Base-by-base conservation (phyloP, 2,329 filamentous ascomycete genomes). In the Colletotrichum graminicola region DNA sequence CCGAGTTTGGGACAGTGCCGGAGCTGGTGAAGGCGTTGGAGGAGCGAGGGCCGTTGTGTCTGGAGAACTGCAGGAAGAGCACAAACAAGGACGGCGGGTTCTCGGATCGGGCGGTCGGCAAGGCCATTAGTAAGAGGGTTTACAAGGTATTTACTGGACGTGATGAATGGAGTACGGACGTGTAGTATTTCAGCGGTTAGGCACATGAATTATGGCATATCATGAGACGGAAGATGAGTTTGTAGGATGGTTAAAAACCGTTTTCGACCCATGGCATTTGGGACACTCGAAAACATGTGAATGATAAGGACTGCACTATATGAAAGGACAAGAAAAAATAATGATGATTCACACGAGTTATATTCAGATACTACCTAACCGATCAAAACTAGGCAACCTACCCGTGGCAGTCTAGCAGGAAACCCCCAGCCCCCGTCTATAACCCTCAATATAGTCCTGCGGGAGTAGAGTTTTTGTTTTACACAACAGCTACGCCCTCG, bases 51-150 rank as follows among this genome's bases (percentile, higher is more conserved):
- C 90, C 90, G 7, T 77, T 85, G 8, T 84, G 87, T 56, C 79
- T 95, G n/a, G 89, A 92, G 76, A 84, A 87, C 63, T 87, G 93
- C 36, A 82, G 81, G 41, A 90, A 88, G 80, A 84, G 83, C 62
- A 84, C 86, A 0, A 91, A 90, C 75, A 86, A 82, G 73, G 86
- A 91, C 60, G 90, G 90, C 0, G 85, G 84, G 3, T 79, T 85
- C 34, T 87, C 86, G 0, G 89, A 90, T 71, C 80, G 85, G 34
- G 82, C 81, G 1, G 79, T 92, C 12, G 90, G 90, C 1, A 86
- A 82, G 73, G 86, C 89, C 0, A 82, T 91, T 12, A 92, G 90
- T 73, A 84, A 82, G 77, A 84, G 90, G 72, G 77, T 92, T 12
- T 82, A 87, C 74, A 90, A 87, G 75, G 85, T 92, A 1, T 91